Evolutionary conservation across 352 stramenopile species (phyloP), one percentile per base, ranked within the genome.

Genomic region (Plasmopara viticola): DNA sequence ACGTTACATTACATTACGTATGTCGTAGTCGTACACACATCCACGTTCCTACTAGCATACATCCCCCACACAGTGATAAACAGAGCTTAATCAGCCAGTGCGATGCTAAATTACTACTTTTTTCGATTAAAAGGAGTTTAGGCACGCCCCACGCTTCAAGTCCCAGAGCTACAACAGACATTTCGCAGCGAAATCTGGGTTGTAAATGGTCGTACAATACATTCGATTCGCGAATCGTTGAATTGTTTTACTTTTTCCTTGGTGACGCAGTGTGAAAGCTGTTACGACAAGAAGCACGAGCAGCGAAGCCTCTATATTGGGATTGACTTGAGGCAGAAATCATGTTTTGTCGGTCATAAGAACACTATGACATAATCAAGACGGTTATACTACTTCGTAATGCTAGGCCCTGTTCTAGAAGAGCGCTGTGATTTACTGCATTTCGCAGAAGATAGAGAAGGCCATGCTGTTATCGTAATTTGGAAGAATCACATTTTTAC

Each of bases 21-120:
- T 51, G 51, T 65, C 48, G 31, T 9, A 50, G 9, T 13, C 53
- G 49, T 9, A 54, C n/a, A 9, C 53, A 30, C 6, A 66, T 41
- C 44, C 48, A 58, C n/a, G 18, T 31, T 31, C 44, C 59, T 29
- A 51, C 39, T 9, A 62, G 1, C 28, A 66, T 12, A 18, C 48
- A 59, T 0, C 37, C 44, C 1, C 14, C 40, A 5, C 53, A 57
- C 6, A 66, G 13, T 2, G 39, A 39, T 3, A 66, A 14, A 29
- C 53, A 66, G 38, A 66, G 44, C 30, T 49, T 45, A 10, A 55
- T 49, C 4, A 66, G 41, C 59, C 53, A 62, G 7, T 66, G 37
- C 5, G 48, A 52, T 8, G 30, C 3, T 4, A 44, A 25, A 35
- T 48, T 62, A 25, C 20, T 29, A 5, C 12, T 15, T 9, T 43